A percentile compares a stretch with the other conserved stretches of the same genome.
Evolutionary conservation across 73 alveolate genomes (phyloP).

Genomic region (Tetrahymena thermophila): DNA sequence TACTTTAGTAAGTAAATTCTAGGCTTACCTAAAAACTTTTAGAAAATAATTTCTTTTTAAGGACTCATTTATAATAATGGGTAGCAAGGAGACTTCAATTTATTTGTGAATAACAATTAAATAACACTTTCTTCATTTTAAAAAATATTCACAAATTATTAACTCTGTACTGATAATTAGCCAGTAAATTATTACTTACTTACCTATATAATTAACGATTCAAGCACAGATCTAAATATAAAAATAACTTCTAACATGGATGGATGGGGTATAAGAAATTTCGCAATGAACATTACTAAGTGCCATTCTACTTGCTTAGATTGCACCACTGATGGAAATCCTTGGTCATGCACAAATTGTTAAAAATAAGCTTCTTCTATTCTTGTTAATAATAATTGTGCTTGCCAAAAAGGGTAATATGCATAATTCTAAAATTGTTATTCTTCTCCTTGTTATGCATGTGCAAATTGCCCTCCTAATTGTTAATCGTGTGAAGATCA

Average conservation of each 20-base stretch:
- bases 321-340: neutral
- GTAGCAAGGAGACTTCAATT: neutral
- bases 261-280: neutral
- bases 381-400: neutral
- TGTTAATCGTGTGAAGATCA: neutral
- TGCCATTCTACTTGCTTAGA: neutral
- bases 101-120: neutral
- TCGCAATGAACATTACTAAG: neutral
- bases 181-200: neutral
- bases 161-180: neutral
- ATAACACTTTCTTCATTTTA: neutral
- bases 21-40: neutral
- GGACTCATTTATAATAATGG: neutral
- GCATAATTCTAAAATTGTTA: neutral
- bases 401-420: neutral
- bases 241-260: neutral
- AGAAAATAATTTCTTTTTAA: neutral
- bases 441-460: neutral
- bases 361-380: neutral
- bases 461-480: neutral
- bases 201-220: neutral
- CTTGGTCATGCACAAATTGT: neutral
- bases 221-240: neutral
- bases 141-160: neutral
- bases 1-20: neutral